phyloP scores from a whole-genome alignment of 1,284 basidiomycete species.

The Puccinia horiana region DNA sequence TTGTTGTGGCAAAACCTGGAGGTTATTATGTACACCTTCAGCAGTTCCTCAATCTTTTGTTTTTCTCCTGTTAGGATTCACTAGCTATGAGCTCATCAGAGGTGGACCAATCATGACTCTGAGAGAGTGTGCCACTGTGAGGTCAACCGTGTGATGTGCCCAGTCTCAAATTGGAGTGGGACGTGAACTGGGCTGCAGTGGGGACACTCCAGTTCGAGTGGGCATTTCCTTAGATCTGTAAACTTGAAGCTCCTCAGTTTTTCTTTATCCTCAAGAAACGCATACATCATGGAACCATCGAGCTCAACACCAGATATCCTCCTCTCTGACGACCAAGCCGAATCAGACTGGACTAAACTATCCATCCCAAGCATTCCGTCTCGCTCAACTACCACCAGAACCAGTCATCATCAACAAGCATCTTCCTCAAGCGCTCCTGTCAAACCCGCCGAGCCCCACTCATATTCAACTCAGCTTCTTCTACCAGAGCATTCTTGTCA shows the following conservation, averaged over 20 bases:
- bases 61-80: too few species aligned
- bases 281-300: not conserved
- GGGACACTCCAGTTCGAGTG: too few species aligned
- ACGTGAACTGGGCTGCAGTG: too few species aligned
- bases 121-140: too few species aligned
- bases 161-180: too few species aligned
- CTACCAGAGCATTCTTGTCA: constrained; percentile 1
- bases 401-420: not conserved
- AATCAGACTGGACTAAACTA: constrained; percentile 14
- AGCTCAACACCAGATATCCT: not conserved
- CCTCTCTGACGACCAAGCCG: not conserved
- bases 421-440: not conserved
- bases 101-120: too few species aligned
- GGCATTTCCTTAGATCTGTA: too few species aligned
- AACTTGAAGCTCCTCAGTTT: not conserved
- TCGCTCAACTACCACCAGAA: not conserved
- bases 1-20: too few species aligned
- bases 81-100: too few species aligned
- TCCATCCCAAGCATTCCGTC: constrained; percentile 8
- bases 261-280: not conserved
- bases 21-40: too few species aligned
- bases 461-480: not conserved
- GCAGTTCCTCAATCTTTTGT: too few species aligned
- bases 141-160: too few species aligned
- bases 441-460: not conserved